Base-by-base conservation (phyloP, 768 basidiomycete genomes). In the Artomyces pyxidatus region DNA sequence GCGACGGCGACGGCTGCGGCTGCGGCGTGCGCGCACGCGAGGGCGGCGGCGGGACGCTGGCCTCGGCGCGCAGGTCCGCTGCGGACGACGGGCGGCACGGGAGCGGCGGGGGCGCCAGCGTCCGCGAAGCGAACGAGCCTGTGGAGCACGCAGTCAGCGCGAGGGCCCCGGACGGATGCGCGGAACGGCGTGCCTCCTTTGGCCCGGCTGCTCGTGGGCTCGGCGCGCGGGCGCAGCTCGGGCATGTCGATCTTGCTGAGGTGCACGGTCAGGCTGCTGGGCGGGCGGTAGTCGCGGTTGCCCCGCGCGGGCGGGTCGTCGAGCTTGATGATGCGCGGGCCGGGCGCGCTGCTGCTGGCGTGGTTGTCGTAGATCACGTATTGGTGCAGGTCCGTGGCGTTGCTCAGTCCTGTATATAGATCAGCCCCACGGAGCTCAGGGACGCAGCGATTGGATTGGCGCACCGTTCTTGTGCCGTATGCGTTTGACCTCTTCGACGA, bases 191-290 rank as follows among this genome's bases (percentile, higher is more conserved):
- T n/a, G n/a, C n/a, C n/a, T n/a, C n/a, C n/a, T n/a, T n/a, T n/a
- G n/a, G n/a, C n/a, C n/a, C n/a, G n/a, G n/a, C n/a, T n/a, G n/a
- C n/a, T n/a, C n/a, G 53, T 4, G 47, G 49, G 26, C 70, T 59
- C n/a, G n/a, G n/a, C n/a, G 51, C 72, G 75, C 3, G 85, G 85
- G 57, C 76, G 75, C 14, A 92, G 74, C 61, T 92, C 88, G 0
- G 88, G 88, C 79, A 92, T 90, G 12, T 82, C 71, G 42, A 92
- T 88, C 71, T 91, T 91, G 71, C 87, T 88, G 16, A 92, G 65
- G 62, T 91, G 88, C 1, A 91, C 73, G 0, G 73, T 74, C 0
- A 92, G 71, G 52, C 74, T 80, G 28, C 71, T 73, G 1, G 87
- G 88, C 1, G 88, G 87, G 3, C 69, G 65, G 60, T 91, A 89